Evolutionary conservation across 805 yeast genomes (phyloP).

Genomic region (Lachancea meyersii): DNA sequence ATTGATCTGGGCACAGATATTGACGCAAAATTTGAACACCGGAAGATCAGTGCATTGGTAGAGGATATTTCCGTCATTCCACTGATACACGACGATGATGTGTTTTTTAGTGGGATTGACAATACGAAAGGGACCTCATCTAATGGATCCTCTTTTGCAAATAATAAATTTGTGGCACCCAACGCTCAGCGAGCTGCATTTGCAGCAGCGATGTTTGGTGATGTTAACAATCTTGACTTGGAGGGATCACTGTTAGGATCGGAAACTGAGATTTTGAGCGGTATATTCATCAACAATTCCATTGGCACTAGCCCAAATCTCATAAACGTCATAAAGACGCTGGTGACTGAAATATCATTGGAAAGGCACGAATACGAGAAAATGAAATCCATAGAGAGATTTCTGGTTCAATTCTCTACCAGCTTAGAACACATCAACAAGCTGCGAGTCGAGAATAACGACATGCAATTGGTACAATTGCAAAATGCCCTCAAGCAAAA

Average conservation of each 20-base stretch:
- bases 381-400: constrained; percentile 47
- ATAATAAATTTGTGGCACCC: constrained; percentile 10
- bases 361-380: constrained; percentile 55
- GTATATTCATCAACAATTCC: constrained; percentile 53
- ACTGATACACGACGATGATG: constrained; percentile 25
- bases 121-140: neutral
- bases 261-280: constrained; percentile 43
- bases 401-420: constrained; percentile 44
- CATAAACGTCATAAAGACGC: constrained; percentile 47
- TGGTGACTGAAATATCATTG: constrained; percentile 50
- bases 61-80: constrained; percentile 59
- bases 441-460: constrained; percentile 30
- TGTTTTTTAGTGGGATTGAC: neutral
- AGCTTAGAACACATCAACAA: constrained; percentile 29
- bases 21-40: constrained; percentile 56
- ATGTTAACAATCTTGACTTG: constrained; percentile 40
- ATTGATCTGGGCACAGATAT: constrained; percentile 93
- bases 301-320: constrained; percentile 51
- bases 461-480: constrained; percentile 24
- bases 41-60: constrained; percentile 78
- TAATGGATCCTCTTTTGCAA: neutral
- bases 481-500: constrained; percentile 27
- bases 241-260: constrained; percentile 48
- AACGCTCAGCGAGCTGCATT: constrained; percentile 35
- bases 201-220: constrained; percentile 60